These are phyloP conservation scores for Aureobasidium sp. DNA, from an alignment of 2,329 filamentous ascomycete species.

Conservation along the genomic window DNA sequence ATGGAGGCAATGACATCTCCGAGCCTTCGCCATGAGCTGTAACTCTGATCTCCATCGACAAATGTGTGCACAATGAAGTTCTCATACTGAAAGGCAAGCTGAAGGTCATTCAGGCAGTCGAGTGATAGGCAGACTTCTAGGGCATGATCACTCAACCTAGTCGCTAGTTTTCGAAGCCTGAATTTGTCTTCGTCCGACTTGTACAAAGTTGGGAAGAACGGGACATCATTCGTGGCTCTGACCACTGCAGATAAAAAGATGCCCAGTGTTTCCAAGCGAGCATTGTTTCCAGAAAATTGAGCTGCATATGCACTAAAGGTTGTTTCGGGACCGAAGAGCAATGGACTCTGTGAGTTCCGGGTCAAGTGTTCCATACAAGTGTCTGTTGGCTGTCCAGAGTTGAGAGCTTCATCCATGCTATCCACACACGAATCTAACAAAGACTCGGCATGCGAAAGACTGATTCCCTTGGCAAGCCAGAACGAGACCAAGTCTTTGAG, in stretches of 20 bases:
- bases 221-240: constrained; percentile 29
- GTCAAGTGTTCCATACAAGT: constrained; percentile 9
- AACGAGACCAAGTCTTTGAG: constrained; percentile 20
- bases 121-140: constrained; percentile 30
- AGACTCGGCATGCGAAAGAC: constrained; percentile 24
- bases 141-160: constrained; percentile 31
- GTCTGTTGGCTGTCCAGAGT: constrained; percentile 7
- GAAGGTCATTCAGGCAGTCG: constrained; percentile 38
- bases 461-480: constrained; percentile 25
- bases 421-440: constrained; percentile 22
- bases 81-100: constrained; percentile 41
- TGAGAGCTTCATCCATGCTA: constrained; percentile 19
- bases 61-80: constrained; percentile 42
- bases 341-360: constrained; percentile 17
- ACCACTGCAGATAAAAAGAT: constrained; percentile 35
- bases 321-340: constrained; percentile 7
- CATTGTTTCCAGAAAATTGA: constrained; percentile 22
- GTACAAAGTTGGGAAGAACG: constrained; percentile 29
- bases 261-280: constrained; percentile 37
- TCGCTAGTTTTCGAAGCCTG: constrained; percentile 27
- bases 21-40: constrained; percentile 41
- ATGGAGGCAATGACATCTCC: constrained; percentile 42
- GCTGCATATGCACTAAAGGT: constrained; percentile 16
- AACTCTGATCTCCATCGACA: constrained; percentile 42
- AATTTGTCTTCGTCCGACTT: constrained; percentile 7